Conservation (phyloP, 176 grass and related monocot species). For the Oryza longistaminata region DNA sequence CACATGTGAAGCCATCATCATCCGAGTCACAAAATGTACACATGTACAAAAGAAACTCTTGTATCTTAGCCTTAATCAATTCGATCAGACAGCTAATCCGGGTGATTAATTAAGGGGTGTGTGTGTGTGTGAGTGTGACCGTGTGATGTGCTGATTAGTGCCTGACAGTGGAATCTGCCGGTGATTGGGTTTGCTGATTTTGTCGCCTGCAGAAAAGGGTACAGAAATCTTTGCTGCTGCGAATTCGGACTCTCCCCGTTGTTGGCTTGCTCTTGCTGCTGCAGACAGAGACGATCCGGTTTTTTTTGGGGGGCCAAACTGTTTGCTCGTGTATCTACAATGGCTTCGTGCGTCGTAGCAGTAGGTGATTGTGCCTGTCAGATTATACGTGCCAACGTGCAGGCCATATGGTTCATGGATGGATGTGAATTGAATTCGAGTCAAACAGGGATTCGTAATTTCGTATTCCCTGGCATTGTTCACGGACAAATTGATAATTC, state of each 20-base stretch:
- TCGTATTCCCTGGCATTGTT: not conserved
- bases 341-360: not conserved
- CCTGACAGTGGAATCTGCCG: not conserved
- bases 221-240: not conserved
- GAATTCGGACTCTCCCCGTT: not conserved
- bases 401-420: not conserved
- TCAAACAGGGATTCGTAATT: not conserved
- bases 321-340: conserved; percentile 28
- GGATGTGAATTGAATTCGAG: not conserved
- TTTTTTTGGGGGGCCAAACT: not conserved
- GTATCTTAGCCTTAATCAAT: not conserved
- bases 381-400: not conserved
- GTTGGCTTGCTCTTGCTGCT: not conserved
- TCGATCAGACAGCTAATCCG: not conserved
- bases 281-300: not conserved
- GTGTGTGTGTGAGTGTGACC: no score
- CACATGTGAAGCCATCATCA: not conserved
- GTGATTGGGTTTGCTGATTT: conserved; percentile 13
- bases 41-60: not conserved
- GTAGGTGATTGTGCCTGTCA: not conserved
- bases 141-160: not conserved
- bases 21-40: not conserved
- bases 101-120: not conserved
- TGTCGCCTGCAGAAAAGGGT: not conserved
- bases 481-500: not conserved